Conservation (phyloP, 1,284 basidiomycete genomes). For the Calocybe gambosa region DNA sequence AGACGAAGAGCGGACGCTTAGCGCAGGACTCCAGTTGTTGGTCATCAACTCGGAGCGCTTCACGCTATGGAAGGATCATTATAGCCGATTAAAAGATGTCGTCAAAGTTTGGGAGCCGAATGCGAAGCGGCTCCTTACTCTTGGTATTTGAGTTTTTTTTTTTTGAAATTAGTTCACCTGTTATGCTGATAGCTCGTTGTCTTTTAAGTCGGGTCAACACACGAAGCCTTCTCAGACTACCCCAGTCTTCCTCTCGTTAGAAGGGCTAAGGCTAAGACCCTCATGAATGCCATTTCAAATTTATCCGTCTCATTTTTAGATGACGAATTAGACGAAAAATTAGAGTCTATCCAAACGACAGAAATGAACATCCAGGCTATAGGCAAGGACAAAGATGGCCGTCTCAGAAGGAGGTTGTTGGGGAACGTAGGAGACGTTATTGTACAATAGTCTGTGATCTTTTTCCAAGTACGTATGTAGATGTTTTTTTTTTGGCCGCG, state of each 20-base stretch:
- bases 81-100: constrained; percentile 46
- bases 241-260: constrained; percentile 37
- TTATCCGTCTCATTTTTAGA: constrained; percentile 49
- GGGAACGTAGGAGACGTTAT: constrained; percentile 48
- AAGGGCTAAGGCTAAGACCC: constrained; percentile 26
- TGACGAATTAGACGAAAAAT: constrained; percentile 26
- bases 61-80: constrained; percentile 70
- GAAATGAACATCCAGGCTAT: constrained; percentile 39
- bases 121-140: constrained; percentile 40
- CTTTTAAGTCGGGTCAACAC: constrained; percentile 40
- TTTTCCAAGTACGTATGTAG: neutral
- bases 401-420: constrained; percentile 38
- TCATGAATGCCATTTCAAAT: constrained; percentile 36
- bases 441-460: constrained; percentile 24
- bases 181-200: neutral
- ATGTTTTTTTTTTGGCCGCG: neutral
- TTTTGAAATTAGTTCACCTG: neutral
- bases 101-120: constrained; percentile 47
- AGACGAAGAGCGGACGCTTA: constrained; percentile 10
- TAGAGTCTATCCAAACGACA: constrained; percentile 27
- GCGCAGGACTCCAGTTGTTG: constrained; percentile 35
- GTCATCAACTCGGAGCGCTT: constrained; percentile 73
- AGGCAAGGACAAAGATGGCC: constrained; percentile 39
- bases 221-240: constrained; percentile 58
- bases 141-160: constrained; percentile 30